Base-by-base conservation (phyloP, 2,329 filamentous ascomycete species). In the Paraconiothyrium sp. region DNA sequence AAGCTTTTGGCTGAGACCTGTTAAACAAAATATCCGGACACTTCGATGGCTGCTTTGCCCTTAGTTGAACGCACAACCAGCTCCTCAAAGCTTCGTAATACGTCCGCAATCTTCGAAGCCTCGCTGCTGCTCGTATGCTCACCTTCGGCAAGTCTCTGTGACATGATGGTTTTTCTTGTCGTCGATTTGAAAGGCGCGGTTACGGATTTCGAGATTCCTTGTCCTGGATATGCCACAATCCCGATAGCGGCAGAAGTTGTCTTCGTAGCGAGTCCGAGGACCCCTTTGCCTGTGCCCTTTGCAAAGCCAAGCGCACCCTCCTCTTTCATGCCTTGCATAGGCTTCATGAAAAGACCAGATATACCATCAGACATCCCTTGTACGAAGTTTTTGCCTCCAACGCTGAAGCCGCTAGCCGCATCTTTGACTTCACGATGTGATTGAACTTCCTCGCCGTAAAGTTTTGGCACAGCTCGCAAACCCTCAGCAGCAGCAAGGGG, bases 361-460 rank as follows among this genome's bases (percentile, higher is more conserved):
- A 94, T 85, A 1, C 92, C 92, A 70, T 94, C 91, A 71, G 87
- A 92, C 39, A 95, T 81, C 0, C 92, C 92, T 57, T 88, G 85
- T 0, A 87, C 89, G 58, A 94, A 89, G 71, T 91, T 90, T 76
- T 84, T 92, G 2, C 90, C 87, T 1, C 92, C 93, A 39, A 92
- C 88, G 62, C 84, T 88, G 24, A 71, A 68, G 0, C 78, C 80
- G 37, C 69, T 74, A 39, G 75, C 74, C 68, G 71, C 76, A 37
- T 77, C 76, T 5, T 65, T 71, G 4, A 81, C 71, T 2, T 72
- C 63, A 0, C 72, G 72, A 47, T 79, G 69, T 6, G 77, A 66
- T 35, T 70, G 67, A 2, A 75, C 67, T 13, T 76, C 67, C 37
- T 80, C 78, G 4, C 79, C 78, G 57, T 79, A 80, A 5, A 81